Evolutionary conservation across 306 rosid genomes (phyloP).

Genomic region (Malus fusca): DNA sequence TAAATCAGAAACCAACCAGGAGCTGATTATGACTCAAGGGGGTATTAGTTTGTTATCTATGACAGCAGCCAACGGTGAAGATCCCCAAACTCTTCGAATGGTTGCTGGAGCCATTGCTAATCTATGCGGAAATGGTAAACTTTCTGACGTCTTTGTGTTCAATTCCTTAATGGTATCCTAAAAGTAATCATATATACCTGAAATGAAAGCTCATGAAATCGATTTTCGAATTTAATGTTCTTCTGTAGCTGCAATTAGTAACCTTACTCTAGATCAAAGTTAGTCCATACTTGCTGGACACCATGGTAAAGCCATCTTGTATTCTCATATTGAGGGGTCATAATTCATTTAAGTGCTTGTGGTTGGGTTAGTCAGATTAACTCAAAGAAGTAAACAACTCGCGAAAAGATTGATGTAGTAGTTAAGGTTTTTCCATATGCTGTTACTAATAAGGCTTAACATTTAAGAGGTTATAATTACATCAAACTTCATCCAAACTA

Average conservation of each 20-base stretch:
- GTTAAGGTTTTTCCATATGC: background rate
- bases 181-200: background rate
- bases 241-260: background rate
- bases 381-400: background rate
- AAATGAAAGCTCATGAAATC: background rate
- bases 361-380: background rate
- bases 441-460: background rate
- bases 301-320: too few relatives aligned
- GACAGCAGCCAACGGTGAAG: conserved; percentile 82
- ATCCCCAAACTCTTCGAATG: conserved; percentile 98
- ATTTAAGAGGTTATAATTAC: background rate
- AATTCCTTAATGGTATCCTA: conserved; percentile 1
- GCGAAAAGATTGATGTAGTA: background rate
- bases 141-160: conserved; percentile 16
- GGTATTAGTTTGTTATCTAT: conserved; percentile 78
- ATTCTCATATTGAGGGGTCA: too few relatives aligned
- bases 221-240: background rate
- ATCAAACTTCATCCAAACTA: background rate
- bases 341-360: background rate
- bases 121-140: conserved; percentile 93
- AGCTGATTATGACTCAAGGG: conserved; percentile 93
- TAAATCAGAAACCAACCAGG: conserved; percentile 90
- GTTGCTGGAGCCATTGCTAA: conserved; percentile 98
- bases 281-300: too few relatives aligned
- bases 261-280: background rate